Conservation (phyloP, 805 yeast genomes). For the Isabelozyma heimii region DNA sequence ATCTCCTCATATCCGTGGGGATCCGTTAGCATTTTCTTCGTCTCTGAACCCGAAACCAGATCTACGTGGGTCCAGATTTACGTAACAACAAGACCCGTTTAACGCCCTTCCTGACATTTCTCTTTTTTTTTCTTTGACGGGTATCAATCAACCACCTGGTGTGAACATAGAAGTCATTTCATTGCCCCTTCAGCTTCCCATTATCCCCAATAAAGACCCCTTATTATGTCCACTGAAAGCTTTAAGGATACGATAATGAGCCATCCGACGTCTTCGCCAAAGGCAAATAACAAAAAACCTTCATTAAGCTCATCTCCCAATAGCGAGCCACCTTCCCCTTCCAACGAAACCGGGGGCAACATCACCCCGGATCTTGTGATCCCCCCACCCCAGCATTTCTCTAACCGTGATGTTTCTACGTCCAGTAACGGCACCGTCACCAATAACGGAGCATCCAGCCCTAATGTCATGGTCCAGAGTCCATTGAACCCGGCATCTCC, state of each 20-base stretch:
- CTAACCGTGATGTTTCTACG: background rate
- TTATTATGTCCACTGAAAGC: background rate
- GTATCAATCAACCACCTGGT: too few relatives aligned
- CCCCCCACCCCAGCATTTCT: background rate
- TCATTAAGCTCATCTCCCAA: background rate
- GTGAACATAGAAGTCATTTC: background rate
- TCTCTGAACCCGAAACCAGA: too few relatives aligned
- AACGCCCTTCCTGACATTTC: too few relatives aligned
- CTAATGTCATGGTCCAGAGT: background rate
- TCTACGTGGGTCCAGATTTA: too few relatives aligned
- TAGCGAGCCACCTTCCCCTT: conserved; percentile 1
- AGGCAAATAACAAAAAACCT: background rate
- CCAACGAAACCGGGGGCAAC: background rate
- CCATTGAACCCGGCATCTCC: background rate
- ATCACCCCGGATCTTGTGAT: background rate
- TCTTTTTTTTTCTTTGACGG: too few relatives aligned
- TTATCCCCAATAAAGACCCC: background rate
- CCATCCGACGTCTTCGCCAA: background rate
- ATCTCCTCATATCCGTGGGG: too few relatives aligned
- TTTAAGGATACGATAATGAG: background rate
- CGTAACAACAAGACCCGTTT: too few relatives aligned
- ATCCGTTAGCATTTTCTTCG: too few relatives aligned
- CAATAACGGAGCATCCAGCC: background rate
- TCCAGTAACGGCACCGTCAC: background rate
- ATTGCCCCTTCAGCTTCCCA: background rate